Evolutionary conservation across 169 alveolate species (phyloP).

Genomic region (Sarcocystis neurona): DNA sequence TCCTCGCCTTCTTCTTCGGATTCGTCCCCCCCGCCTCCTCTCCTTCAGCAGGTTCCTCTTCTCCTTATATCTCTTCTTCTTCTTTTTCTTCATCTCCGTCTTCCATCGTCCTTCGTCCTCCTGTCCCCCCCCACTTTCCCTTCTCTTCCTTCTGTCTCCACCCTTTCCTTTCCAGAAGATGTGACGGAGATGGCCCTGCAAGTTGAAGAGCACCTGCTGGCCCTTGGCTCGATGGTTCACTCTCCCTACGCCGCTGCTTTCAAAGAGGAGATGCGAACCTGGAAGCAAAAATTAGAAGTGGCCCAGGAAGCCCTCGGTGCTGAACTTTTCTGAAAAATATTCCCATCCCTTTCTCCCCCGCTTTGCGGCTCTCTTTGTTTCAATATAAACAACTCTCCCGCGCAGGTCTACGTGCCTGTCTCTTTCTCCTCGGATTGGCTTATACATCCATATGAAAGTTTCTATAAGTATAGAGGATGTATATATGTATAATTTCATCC

Average conservation of each 20-base stretch:
- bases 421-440: no score
- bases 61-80: background rate
- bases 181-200: conserved; percentile 75
- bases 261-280: conserved; percentile 85
- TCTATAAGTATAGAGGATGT: no score
- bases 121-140: no score
- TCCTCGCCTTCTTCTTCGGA: background rate
- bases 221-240: conserved; percentile 87
- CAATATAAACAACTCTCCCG: no score
- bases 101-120: no score
- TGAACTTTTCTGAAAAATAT: background rate
- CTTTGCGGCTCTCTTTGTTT: background rate
- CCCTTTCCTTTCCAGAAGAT: conserved; percentile 31
- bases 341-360: conserved; percentile 82
- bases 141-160: background rate
- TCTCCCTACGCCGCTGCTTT: conserved; percentile 89
- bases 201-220: conserved; percentile 85
- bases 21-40: background rate
- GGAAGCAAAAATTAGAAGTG: conserved; percentile 88
- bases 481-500: no score
- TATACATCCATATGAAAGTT: no score
- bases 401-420: no score
- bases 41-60: background rate
- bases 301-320: conserved; percentile 73
- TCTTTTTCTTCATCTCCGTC: no score